A percentile compares a stretch with the other conserved stretches of the same genome.
Conservation (phyloP, 176 grass and related monocot genomes). For the Ensete ventricosum region DNA sequence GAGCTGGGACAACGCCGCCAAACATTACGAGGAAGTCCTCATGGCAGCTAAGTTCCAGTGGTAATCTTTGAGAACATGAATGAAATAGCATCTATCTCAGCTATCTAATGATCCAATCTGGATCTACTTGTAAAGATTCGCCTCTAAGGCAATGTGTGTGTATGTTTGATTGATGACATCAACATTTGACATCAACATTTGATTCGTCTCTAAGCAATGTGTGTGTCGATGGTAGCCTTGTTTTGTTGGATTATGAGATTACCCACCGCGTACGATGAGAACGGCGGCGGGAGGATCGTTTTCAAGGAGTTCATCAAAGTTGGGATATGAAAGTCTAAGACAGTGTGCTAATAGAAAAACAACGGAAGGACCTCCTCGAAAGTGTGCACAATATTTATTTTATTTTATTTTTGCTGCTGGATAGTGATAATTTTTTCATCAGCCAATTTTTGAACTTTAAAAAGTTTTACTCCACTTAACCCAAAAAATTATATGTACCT, state of each 20-base stretch:
- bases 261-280: too few species aligned
- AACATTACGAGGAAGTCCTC: slow-evolving; percentile 80
- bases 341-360: slow-evolving; percentile 29
- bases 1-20: slow-evolving; percentile 81
- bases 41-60: slow-evolving; percentile 55
- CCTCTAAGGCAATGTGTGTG: slow-evolving; percentile 25
- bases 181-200: too few species aligned
- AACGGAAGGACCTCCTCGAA: slow-evolving; percentile 11
- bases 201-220: too few species aligned
- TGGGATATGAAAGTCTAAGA: slow-evolving; percentile 20
- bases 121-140: too few species aligned
- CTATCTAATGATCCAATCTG: too few species aligned
- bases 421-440: slow-evolving; percentile 17
- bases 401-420: slow-evolving; percentile 14
- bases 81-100: too few species aligned
- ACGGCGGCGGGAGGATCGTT: too few species aligned
- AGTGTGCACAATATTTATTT: background rate
- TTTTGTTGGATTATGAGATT: too few species aligned
- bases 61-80: too few species aligned
- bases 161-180: too few species aligned
- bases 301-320: too few species aligned
- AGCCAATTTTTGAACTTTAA: slow-evolving; percentile 8
- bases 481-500: slow-evolving; percentile 73
- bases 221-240: too few species aligned
- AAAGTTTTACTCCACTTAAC: slow-evolving; percentile 21